These are phyloP conservation scores for Wickerhamiella brachini DNA, from an alignment of 805 yeast species.

Conservation along the genomic window DNA sequence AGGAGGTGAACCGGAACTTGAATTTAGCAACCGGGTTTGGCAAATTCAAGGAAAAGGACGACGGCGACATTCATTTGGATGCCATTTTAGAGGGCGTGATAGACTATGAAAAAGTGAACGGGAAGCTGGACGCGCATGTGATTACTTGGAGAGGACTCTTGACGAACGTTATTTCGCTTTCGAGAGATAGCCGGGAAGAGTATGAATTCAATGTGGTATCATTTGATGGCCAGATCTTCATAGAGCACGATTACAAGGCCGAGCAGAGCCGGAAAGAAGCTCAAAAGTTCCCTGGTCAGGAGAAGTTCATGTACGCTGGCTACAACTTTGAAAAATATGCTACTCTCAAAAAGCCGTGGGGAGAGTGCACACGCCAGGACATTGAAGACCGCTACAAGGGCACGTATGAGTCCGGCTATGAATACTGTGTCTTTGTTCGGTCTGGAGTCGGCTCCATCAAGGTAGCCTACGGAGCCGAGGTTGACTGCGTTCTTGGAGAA, in stretches of 20 bases:
- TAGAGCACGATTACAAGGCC: constrained; percentile 26
- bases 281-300: constrained; percentile 14
- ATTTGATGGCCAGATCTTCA: constrained; percentile 44
- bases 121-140: constrained; percentile 46
- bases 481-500: constrained; percentile 81
- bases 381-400: constrained; percentile 54
- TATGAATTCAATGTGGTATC: constrained; percentile 49
- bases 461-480: constrained; percentile 73
- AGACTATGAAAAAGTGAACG: constrained; percentile 37
- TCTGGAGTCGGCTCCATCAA: constrained; percentile 70
- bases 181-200: constrained; percentile 30
- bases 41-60: constrained; percentile 41
- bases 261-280: background rate
- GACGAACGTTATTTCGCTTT: constrained; percentile 54
- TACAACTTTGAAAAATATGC: constrained; percentile 76
- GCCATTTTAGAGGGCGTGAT: constrained; percentile 44
- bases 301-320: constrained; percentile 30
- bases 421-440: constrained; percentile 65
- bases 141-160: constrained; percentile 78
- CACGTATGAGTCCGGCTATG: constrained; percentile 57
- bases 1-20: constrained; percentile 39
- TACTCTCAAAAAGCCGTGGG: constrained; percentile 72
- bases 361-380: constrained; percentile 44
- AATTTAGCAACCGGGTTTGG: constrained; percentile 55
- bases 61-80: constrained; percentile 35